A percentile compares a stretch with the other conserved stretches of the same genome.
Evolutionary conservation across 2,329 filamentous ascomycete species (phyloP).

Genomic region (Neofusicoccum umdonicola): DNA sequence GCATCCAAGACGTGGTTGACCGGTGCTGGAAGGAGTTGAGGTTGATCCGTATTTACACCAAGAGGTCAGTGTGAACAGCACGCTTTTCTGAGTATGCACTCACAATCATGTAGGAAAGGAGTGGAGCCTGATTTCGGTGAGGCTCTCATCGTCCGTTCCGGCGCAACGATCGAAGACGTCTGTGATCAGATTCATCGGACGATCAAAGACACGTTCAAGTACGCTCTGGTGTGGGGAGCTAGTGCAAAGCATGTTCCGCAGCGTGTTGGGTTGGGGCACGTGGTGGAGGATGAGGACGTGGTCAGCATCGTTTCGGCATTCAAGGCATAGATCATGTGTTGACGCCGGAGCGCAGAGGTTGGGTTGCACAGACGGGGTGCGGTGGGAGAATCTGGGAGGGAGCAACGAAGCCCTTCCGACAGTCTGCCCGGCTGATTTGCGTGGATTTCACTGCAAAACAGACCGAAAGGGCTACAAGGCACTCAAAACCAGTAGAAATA

Average conservation of each 20-base stretch:
- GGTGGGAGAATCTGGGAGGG: not conserved
- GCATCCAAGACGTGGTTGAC: conserved; percentile 89
- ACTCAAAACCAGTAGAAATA: no score
- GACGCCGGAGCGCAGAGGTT: conserved; percentile 32
- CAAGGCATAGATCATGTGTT: conserved; percentile 11
- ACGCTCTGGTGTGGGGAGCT: conserved; percentile 95
- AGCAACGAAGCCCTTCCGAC: no score
- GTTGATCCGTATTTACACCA: conserved; percentile 92
- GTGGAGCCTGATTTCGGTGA: conserved; percentile 85
- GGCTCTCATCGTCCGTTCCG: conserved; percentile 85
- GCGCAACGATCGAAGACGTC: conserved; percentile 91
- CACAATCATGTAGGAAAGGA: conserved; percentile 63
- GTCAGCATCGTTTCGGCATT: conserved; percentile 58
- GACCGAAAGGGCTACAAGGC: no score
- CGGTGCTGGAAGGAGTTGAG: conserved; percentile 91
- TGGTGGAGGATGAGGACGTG: conserved; percentile 69
- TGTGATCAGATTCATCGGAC: conserved; percentile 93
- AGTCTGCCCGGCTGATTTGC: no score
- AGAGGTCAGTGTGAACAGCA: conserved; percentile 49
- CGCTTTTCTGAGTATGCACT: conserved; percentile 2
- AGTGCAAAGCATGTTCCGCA: conserved; percentile 94
- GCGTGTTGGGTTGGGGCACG: conserved; percentile 80
- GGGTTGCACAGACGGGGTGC: conserved; percentile 64
- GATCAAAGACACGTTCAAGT: conserved; percentile 98
- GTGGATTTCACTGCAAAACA: no score